phyloP scores from a whole-genome alignment of 75 land plant genomes.

The Pinus taeda region DNA sequence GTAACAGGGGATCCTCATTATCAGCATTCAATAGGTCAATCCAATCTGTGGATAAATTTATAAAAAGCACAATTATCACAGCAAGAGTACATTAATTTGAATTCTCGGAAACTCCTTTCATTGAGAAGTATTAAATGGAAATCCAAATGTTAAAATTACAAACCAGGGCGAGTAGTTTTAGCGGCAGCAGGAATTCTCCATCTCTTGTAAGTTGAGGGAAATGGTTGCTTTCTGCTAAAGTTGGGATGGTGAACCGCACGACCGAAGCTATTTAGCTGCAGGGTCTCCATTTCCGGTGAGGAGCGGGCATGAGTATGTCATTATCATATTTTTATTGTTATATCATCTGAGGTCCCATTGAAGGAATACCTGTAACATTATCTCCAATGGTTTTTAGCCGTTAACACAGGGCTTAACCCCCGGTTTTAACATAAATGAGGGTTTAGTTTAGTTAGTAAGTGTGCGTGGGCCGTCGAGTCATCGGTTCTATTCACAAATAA shows the following conservation, averaged over 20 bases:
- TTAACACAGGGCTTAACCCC: not conserved
- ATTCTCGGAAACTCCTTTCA: not conserved
- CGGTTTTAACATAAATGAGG: not conserved
- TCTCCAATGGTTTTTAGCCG: not conserved
- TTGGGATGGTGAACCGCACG: not conserved
- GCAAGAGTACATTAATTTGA: too few species aligned
- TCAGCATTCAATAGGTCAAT: too few species aligned
- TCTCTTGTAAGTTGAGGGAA: not conserved
- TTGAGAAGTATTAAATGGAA: not conserved
- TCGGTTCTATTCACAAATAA: too few species aligned
- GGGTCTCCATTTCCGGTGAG: not conserved
- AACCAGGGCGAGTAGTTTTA: slow-evolving; percentile 3
- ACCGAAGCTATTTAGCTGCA: slow-evolving; percentile 3
- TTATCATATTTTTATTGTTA: too few species aligned
- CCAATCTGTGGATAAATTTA: too few species aligned
- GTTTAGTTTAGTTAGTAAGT: too few species aligned
- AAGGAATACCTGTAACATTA: not conserved
- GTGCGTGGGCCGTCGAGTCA: too few species aligned
- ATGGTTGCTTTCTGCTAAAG: not conserved
- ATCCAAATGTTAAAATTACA: not conserved
- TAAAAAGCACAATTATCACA: too few species aligned
- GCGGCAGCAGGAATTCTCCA: slow-evolving; percentile 1
- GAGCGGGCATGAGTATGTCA: not conserved
- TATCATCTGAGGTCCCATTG: too few species aligned
- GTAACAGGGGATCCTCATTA: too few species aligned